These are phyloP conservation scores for Berberis thunbergii DNA, from an alignment of 164 flowering plant species.

Conservation along the genomic window DNA sequence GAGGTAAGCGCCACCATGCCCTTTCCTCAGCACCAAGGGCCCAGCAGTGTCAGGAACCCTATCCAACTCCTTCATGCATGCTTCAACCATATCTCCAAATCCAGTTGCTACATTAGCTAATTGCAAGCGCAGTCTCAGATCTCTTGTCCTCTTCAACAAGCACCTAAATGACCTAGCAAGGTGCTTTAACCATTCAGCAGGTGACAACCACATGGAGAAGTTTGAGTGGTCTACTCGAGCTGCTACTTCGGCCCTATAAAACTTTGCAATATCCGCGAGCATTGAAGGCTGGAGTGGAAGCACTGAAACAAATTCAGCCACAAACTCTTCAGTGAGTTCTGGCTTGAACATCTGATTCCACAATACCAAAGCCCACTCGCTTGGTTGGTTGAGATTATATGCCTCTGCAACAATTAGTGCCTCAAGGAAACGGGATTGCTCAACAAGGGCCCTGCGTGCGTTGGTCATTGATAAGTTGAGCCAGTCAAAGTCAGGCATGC, in stretches of 20 bases:
- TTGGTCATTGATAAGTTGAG: constrained; percentile 76
- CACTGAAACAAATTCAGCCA: constrained; percentile 89
- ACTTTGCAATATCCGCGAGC: constrained; percentile 76
- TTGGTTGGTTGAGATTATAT: constrained; percentile 80
- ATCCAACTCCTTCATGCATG: constrained; percentile 56
- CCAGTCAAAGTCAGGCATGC: constrained; percentile 94
- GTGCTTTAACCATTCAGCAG: constrained; percentile 92
- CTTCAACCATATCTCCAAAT: constrained; percentile 58
- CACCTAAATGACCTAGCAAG: constrained; percentile 80
- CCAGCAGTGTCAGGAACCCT: constrained; percentile 79
- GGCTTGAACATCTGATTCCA: constrained; percentile 99
- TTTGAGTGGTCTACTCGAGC: constrained; percentile 95
- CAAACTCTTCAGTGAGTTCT: constrained; percentile 76
- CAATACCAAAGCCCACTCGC: constrained; percentile 89
- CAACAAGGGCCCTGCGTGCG: constrained; percentile 88
- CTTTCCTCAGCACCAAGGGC: constrained; percentile 84
- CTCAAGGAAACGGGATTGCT: constrained; percentile 94
- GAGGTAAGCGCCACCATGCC: constrained; percentile 95
- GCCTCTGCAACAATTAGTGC: constrained; percentile 96
- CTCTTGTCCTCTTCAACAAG: constrained; percentile 79
- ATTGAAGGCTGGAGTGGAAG: constrained; percentile 85
- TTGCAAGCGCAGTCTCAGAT: constrained; percentile 59
- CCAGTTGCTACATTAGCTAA: constrained; percentile 83
- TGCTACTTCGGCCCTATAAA: constrained; percentile 80
- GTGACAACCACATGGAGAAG: constrained; percentile 93